These are phyloP conservation scores for Acanthamoeba polyphaga DNA, from an alignment of 208 protist species.

Conservation along the genomic window DNA sequence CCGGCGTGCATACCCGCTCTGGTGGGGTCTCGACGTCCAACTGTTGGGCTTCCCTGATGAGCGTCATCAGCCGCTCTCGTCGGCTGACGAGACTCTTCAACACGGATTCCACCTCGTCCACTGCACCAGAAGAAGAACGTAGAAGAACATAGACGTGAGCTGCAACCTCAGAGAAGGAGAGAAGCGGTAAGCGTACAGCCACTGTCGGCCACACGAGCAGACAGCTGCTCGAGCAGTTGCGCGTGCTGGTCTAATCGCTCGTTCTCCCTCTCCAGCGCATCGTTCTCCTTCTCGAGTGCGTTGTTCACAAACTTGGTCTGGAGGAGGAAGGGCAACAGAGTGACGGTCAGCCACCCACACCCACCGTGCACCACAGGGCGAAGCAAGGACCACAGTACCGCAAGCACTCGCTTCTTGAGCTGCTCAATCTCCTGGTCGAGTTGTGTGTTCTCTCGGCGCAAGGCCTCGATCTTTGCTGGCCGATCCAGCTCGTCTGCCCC, in stretches of 20 bases:
- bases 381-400: background rate
- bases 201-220: background rate
- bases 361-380: background rate
- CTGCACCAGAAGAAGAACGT: background rate
- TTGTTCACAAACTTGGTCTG: conserved; percentile 57
- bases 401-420: conserved; percentile 30
- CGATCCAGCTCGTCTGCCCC: background rate
- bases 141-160: background rate
- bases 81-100: conserved; percentile 35
- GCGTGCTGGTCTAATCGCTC: conserved; percentile 37
- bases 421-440: conserved; percentile 47
- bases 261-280: background rate
- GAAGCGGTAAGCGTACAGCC: background rate
- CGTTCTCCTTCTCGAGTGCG: conserved; percentile 36
- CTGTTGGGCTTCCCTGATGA: conserved; percentile 15
- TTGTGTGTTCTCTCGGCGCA: background rate
- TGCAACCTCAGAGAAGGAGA: background rate
- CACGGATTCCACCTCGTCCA: conserved; percentile 15
- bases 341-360: background rate
- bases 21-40: background rate
- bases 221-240: background rate
- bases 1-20: background rate
- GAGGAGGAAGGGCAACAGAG: background rate
- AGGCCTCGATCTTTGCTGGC: background rate
- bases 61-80: conserved; percentile 40